Conservation (phyloP, 441 rosid species). For the Syzygium malaccense region DNA sequence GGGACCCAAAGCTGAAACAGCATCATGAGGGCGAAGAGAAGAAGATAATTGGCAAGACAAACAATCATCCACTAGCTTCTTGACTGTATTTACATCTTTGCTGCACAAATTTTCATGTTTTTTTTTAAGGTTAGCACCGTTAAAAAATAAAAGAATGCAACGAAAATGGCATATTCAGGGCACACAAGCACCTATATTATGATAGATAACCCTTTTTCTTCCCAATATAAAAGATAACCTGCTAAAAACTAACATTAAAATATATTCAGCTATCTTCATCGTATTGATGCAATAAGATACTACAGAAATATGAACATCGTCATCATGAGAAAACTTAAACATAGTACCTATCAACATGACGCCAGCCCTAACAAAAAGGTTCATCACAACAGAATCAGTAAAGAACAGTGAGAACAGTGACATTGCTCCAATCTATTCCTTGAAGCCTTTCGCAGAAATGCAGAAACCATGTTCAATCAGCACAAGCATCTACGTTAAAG, state of each 20-base stretch:
- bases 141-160: neutral
- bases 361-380: neutral
- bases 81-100: slow-evolving; percentile 92
- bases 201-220: neutral
- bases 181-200: neutral
- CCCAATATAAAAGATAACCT: neutral
- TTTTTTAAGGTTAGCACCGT: slow-evolving; percentile 7
- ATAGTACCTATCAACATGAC: neutral
- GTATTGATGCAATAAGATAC: neutral
- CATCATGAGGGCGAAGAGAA: slow-evolving; percentile 97
- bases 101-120: slow-evolving; percentile 42
- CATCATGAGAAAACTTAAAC: neutral
- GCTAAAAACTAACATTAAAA: neutral
- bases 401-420: neutral
- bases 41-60: slow-evolving; percentile 73
- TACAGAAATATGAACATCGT: neutral
- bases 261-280: neutral
- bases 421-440: neutral
- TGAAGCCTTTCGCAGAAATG: neutral
- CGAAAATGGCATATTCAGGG: neutral
- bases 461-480: neutral
- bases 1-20: slow-evolving; percentile 98
- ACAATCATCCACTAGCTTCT: slow-evolving; percentile 94
- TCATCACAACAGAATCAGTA: neutral
- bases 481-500: neutral